These are phyloP conservation scores for Trametes polyzona DNA, from an alignment of 1,284 basidiomycete genomes.

Conservation along the genomic window DNA sequence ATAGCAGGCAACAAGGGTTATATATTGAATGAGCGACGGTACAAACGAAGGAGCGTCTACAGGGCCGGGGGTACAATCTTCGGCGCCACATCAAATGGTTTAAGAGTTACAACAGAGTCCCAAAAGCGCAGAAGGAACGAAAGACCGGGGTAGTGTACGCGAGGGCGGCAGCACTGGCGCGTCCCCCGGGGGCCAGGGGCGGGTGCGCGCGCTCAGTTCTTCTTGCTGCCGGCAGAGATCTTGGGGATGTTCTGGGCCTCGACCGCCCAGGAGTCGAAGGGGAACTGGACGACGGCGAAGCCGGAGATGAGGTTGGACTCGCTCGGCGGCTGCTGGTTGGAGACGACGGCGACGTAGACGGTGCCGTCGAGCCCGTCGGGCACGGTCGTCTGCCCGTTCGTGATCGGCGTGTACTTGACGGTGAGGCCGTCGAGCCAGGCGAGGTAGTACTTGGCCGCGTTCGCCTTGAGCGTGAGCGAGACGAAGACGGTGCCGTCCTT, in stretches of 20 bases:
- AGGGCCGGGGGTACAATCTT: not conserved
- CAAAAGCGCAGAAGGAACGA: not conserved
- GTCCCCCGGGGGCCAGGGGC: not conserved
- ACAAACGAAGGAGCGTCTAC: not conserved
- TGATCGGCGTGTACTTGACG: conserved; percentile 21
- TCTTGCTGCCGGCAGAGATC: not conserved
- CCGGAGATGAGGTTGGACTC: conserved; percentile 21
- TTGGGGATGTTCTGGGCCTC: not conserved
- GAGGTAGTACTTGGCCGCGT: conserved; percentile 20
- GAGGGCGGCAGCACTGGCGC: not conserved
- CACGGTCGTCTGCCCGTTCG: conserved; percentile 23
- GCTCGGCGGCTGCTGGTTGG: conserved; percentile 14
- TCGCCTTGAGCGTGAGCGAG: conserved; percentile 22
- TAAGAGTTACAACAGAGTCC: not conserved
- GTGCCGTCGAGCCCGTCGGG: conserved; percentile 26
- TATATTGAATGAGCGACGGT: not conserved
- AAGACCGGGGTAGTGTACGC: not conserved
- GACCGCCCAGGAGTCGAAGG: conserved; percentile 12
- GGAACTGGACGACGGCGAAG: conserved; percentile 27
- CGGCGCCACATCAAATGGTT: not conserved
- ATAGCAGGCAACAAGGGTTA: no score
- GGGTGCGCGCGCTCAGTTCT: not conserved
- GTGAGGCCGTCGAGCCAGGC: conserved; percentile 27
- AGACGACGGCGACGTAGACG: conserved; percentile 26
- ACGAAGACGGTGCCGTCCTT: conserved; percentile 36